Evolutionary conservation across 2,329 filamentous ascomycete species (phyloP).

Genomic region (Venturia effusa): DNA sequence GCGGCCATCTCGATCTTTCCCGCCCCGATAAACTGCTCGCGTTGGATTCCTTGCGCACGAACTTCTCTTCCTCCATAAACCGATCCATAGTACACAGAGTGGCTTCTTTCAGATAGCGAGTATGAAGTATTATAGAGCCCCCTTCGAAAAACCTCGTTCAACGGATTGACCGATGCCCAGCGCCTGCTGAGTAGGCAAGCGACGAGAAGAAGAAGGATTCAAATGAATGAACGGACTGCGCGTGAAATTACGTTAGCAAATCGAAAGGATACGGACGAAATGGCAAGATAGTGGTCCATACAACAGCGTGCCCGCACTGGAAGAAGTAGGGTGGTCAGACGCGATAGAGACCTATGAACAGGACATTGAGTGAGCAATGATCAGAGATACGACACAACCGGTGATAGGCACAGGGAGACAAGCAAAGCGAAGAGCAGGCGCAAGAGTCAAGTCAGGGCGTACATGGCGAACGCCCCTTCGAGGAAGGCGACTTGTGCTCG

Average conservation of each 20-base stretch:
- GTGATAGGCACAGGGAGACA: not conserved
- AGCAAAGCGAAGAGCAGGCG: not conserved
- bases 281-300: not conserved
- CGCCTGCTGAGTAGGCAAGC: constrained; percentile 4
- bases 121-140: not conserved
- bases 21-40: constrained; percentile 26
- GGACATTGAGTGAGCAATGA: constrained; percentile 1
- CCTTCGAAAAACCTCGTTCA: not conserved
- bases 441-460: not conserved
- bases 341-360: not conserved
- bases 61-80: constrained; percentile 4
- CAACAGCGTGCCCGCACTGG: constrained; percentile 5
- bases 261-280: not conserved
- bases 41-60: not conserved
- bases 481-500: not conserved
- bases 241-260: not conserved
- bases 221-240: not conserved
- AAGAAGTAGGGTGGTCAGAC: not conserved
- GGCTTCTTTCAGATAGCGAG: not conserved
- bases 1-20: constrained; percentile 72
- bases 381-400: not conserved
- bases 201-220: not conserved
- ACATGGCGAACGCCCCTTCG: not conserved
- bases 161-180: constrained; percentile 3
- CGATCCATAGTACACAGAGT: not conserved